Evolutionary conservation across 2,329 filamentous ascomycete genomes (phyloP).

Genomic region (Monosporascus sp.): DNA sequence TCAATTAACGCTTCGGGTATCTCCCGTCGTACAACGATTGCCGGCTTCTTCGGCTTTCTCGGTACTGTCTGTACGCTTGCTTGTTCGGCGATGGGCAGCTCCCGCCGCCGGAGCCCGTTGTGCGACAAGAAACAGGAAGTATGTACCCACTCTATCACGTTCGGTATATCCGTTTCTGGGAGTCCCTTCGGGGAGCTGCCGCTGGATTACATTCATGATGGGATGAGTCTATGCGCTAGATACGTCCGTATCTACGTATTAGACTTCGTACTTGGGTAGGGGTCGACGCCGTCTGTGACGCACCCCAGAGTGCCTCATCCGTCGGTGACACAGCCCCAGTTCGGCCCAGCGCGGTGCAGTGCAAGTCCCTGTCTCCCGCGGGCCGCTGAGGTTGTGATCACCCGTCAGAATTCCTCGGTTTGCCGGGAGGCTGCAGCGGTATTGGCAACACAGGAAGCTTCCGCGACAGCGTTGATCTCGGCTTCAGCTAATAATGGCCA

Average conservation of each 20-base stretch:
- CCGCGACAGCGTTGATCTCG: neutral
- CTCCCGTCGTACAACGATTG: neutral
- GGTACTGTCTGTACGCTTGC: neutral
- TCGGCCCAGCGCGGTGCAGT: neutral
- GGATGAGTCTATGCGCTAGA: neutral
- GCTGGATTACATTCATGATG: too few relatives aligned
- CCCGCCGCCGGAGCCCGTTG: neutral
- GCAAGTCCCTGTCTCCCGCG: neutral
- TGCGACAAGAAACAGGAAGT: neutral
- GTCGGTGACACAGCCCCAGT: neutral
- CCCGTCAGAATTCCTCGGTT: neutral
- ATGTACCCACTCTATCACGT: neutral
- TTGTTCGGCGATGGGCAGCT: neutral
- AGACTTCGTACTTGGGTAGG: neutral
- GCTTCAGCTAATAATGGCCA: neutral
- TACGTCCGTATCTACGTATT: neutral
- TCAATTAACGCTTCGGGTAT: neutral
- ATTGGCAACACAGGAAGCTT: neutral
- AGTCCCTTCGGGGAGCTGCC: too few relatives aligned
- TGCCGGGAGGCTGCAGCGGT: neutral
- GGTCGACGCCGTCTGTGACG: too few relatives aligned
- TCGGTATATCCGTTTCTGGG: too few relatives aligned
- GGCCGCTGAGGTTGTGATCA: neutral
- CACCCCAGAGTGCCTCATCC: neutral
- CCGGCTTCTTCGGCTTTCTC: neutral